Evolutionary conservation across 345 rosid species (phyloP), one percentile per base, ranked within the genome.

Genomic region (Excoecaria cochinchinensis): DNA sequence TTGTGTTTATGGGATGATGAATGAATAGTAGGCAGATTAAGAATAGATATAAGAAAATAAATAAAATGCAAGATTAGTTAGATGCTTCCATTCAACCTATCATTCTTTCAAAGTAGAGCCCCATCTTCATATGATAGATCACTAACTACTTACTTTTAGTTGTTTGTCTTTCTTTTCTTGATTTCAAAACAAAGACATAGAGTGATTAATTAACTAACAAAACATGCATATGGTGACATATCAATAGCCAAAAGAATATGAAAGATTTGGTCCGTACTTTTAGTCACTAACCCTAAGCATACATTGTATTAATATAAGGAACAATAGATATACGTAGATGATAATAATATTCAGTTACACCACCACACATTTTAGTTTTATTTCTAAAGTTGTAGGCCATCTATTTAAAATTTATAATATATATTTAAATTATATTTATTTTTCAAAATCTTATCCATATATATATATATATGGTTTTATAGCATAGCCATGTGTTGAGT

Each of bases 51-150:
- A 44, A 17, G 47, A 46, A 21, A 47, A 47, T 3, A 25, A 31
- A 39, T 50, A 12, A 38, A 53, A 71, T 36, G 57, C 59, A 22
- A 31, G 67, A 57, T 63, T 75, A 42, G 57, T 67, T 50, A 66
- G 47, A 22, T 72, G 80, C 31, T 73, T 48, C 58, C 25, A 31
- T 70, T 70, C 73, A 74, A 50, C 69, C 68, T n/a, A 74, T 77
- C 73, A 58, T 65, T 39, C 24, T 1, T 57, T 70, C 70, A 39
- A 70, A 74, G 24, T 19, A 13, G 15, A 67, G 62, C 47, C 66
- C 65, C 71, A 60, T 44, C 39, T 74, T 63, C 62, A 74, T n/a
- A 16, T 50, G 67, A 62, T 9, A 51, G 36, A 70, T 51, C 25
- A 64, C 63, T 61, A 70, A 11, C 53, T 39, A 9, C 21, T 59